phyloP scores from a whole-genome alignment of 1,284 basidiomycete genomes.

The Cutaneotrichosporon mucoides region DNA sequence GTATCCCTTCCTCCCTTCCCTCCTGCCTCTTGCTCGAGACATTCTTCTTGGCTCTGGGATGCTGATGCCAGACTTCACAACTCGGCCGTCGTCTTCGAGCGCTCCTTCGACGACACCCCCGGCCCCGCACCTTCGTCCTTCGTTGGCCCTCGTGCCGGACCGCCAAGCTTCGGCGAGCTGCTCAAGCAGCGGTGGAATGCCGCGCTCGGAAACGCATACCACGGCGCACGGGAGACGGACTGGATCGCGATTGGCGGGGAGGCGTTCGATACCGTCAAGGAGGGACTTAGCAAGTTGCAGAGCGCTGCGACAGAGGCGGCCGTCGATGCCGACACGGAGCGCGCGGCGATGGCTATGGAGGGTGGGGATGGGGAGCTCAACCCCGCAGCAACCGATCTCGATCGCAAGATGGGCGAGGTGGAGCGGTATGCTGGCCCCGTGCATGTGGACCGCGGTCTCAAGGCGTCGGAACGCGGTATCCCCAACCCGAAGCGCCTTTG shows the following conservation, averaged over 20 bases:
- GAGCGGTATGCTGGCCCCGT: not conserved
- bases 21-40: too few relatives aligned
- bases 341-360: not conserved
- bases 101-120: slow-evolving; percentile 28
- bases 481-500: slow-evolving; percentile 17
- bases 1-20: not conserved
- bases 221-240: slow-evolving; percentile 27
- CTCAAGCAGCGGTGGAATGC: slow-evolving; percentile 39
- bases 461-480: slow-evolving; percentile 6
- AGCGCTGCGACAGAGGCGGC: not conserved
- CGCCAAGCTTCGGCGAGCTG: slow-evolving; percentile 26
- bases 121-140: slow-evolving; percentile 29
- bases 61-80: slow-evolving; percentile 4
- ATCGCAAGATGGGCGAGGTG: too few relatives aligned
- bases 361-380: not conserved
- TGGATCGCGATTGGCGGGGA: slow-evolving; percentile 27
- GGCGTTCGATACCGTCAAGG: slow-evolving; percentile 8
- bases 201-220: slow-evolving; percentile 24
- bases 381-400: not conserved
- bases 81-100: slow-evolving; percentile 19
- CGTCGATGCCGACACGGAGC: not conserved
- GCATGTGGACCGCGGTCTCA: slow-evolving; percentile 6
- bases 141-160: slow-evolving; percentile 21
- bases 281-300: not conserved
- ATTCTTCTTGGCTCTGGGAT: not conserved